These are phyloP conservation scores for Leptosphaerulina australis DNA, from an alignment of 2,329 filamentous ascomycete genomes.

Conservation along the genomic window DNA sequence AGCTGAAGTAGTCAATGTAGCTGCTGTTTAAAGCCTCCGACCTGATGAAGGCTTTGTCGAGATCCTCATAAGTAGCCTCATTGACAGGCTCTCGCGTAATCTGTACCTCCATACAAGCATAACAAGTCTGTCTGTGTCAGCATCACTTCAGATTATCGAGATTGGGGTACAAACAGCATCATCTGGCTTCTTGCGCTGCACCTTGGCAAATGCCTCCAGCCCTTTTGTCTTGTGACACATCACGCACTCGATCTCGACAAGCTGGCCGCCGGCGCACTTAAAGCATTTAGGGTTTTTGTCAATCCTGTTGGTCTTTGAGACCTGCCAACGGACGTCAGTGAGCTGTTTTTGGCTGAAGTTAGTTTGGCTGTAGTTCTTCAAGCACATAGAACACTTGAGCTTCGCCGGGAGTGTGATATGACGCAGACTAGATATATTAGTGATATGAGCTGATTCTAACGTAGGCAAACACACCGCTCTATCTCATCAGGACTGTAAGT, in stretches of 20 bases:
- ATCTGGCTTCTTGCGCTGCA: slow-evolving; percentile 55
- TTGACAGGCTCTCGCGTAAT: slow-evolving; percentile 32
- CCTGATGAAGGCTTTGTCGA: slow-evolving; percentile 27
- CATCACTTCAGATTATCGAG: background rate
- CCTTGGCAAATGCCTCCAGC: slow-evolving; percentile 58
- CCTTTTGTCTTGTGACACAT: slow-evolving; percentile 56
- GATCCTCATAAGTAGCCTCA: slow-evolving; percentile 42
- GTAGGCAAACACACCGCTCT: slow-evolving; percentile 11
- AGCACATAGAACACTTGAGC: slow-evolving; percentile 56
- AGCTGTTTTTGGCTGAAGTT: slow-evolving; percentile 58
- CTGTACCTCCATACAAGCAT: slow-evolving; percentile 37
- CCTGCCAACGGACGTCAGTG: slow-evolving; percentile 35
- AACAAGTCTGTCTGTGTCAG: slow-evolving; percentile 38
- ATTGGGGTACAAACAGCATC: slow-evolving; percentile 49
- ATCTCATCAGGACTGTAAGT: slow-evolving; percentile 23
- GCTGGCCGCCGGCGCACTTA: slow-evolving; percentile 51
- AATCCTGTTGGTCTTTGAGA: slow-evolving; percentile 21
- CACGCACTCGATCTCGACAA: slow-evolving; percentile 56
- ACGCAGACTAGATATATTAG: slow-evolving; percentile 23
- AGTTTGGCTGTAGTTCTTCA: slow-evolving; percentile 45
- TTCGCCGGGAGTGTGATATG: slow-evolving; percentile 30
- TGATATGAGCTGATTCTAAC: background rate
- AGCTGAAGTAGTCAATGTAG: slow-evolving; percentile 31
- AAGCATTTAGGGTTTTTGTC: slow-evolving; percentile 50
- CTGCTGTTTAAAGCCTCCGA: slow-evolving; percentile 20